Conservation (phyloP, 1,284 basidiomycete species). For the Rhodotorula sp. region DNA sequence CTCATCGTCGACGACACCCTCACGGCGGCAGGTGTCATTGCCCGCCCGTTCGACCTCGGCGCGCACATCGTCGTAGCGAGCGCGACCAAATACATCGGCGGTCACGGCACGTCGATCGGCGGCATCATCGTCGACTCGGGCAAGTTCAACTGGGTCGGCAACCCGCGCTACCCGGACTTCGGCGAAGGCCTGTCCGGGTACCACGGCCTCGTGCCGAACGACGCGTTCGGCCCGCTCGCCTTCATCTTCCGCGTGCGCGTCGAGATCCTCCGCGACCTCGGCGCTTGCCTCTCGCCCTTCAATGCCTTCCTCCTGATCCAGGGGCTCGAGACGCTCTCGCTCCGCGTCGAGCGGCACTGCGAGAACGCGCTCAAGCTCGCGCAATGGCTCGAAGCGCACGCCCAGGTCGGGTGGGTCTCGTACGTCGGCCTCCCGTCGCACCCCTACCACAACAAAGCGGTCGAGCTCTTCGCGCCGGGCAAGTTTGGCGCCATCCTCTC, state of each 20-base stretch:
- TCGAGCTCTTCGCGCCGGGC: conserved; percentile 55
- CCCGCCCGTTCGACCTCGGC: conserved; percentile 73
- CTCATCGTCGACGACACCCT: conserved; percentile 82
- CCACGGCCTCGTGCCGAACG: conserved; percentile 61
- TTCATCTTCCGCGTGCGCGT: conserved; percentile 73
- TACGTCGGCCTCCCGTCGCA: conserved; percentile 76
- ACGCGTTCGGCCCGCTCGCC: conserved; percentile 72
- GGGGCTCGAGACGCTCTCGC: conserved; percentile 81
- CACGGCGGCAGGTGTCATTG: conserved; percentile 59
- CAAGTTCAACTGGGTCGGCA: conserved; percentile 80
- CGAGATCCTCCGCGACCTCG: conserved; percentile 56
- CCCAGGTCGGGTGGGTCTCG: conserved; percentile 65
- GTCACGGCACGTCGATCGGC: conserved; percentile 79
- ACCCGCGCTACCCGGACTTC: conserved; percentile 77
- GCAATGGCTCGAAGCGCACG: conserved; percentile 69
- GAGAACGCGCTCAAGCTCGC: conserved; percentile 75
- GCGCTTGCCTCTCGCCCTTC: conserved; percentile 19
- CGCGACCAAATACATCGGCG: conserved; percentile 8
- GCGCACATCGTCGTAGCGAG: conserved; percentile 68
- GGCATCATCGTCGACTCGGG: conserved; percentile 62
- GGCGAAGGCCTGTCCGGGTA: conserved; percentile 80
- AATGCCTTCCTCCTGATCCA: conserved; percentile 54
- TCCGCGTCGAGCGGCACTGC: conserved; percentile 75
- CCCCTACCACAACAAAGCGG: conserved; percentile 65
- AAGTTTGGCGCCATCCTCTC: conserved; percentile 74